phyloP scores from a whole-genome alignment of 345 rosid species.

The Pistacia atlantica region DNA sequence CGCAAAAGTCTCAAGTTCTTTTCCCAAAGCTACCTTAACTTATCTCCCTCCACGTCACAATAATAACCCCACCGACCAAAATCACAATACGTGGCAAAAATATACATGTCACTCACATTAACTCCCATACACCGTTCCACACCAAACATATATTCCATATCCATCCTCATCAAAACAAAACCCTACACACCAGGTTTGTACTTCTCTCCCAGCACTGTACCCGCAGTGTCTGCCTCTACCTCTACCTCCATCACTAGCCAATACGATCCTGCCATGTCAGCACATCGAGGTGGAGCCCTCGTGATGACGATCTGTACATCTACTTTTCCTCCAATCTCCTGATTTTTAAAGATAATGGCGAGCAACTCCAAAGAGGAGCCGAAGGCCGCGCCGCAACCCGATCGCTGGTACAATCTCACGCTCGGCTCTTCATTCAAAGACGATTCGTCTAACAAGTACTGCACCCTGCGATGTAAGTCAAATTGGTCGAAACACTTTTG shows the following conservation, averaged over 20 bases:
- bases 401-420: slow-evolving; percentile 82
- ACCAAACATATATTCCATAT: not conserved
- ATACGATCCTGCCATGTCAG: slow-evolving; percentile 27
- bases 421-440: slow-evolving; percentile 69
- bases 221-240: not conserved
- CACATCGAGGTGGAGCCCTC: not conserved
- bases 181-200: not conserved
- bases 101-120: too few species aligned
- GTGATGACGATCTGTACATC: not conserved
- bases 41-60: not conserved
- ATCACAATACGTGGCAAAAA: not conserved
- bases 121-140: not conserved
- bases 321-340: slow-evolving; percentile 12
- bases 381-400: slow-evolving; percentile 61
- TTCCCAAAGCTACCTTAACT: not conserved
- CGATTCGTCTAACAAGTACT: slow-evolving; percentile 58
- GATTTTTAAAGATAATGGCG: slow-evolving; percentile 45
- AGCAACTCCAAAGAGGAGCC: slow-evolving; percentile 66
- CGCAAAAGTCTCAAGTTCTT: not conserved
- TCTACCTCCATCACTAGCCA: not conserved
- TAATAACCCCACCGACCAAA: not conserved
- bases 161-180: slow-evolving; percentile 1
- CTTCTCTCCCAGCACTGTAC: slow-evolving; percentile 1
- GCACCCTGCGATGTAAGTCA: slow-evolving; percentile 71
- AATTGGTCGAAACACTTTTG: not conserved